These are phyloP conservation scores for Dactylellina drechsleri DNA, from an alignment of 2,329 filamentous ascomycete species.

Conservation along the genomic window DNA sequence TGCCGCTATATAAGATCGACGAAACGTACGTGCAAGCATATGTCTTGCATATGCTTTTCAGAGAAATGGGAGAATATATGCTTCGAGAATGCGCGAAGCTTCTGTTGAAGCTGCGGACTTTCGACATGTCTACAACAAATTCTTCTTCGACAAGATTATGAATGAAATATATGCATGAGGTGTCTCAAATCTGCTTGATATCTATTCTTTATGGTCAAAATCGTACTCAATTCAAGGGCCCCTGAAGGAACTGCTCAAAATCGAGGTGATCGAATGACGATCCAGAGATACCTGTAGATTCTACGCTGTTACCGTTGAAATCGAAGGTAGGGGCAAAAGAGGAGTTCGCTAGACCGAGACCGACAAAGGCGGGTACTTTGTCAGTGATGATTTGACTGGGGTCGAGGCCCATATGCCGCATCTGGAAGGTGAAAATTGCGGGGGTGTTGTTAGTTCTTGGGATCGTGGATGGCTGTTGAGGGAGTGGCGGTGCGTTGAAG, in stretches of 20 bases:
- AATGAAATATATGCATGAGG: background rate
- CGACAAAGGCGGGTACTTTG: slow-evolving; percentile 38
- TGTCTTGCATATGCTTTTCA: slow-evolving; percentile 5
- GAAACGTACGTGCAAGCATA: slow-evolving; percentile 20
- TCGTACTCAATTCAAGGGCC: slow-evolving; percentile 26
- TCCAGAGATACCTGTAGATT: slow-evolving; percentile 7
- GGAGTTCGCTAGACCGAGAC: slow-evolving; percentile 8
- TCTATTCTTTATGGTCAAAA: slow-evolving; percentile 11
- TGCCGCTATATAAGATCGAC: slow-evolving; percentile 12
- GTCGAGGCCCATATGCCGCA: slow-evolving; percentile 22
- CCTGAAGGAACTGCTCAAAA: slow-evolving; percentile 44
- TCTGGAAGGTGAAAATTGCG: slow-evolving; percentile 33
- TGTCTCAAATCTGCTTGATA: slow-evolving; percentile 14
- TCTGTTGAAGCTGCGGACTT: slow-evolving; percentile 29
- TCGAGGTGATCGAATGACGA: slow-evolving; percentile 33
- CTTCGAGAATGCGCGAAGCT: slow-evolving; percentile 10
- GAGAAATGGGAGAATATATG: slow-evolving; percentile 16
- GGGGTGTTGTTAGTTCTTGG: slow-evolving; percentile 28
- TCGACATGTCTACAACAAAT: slow-evolving; percentile 31
- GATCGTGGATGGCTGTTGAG: slow-evolving; percentile 25
- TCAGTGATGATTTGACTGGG: slow-evolving; percentile 30
- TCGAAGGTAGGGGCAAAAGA: slow-evolving; percentile 18
- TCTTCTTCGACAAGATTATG: slow-evolving; percentile 1
- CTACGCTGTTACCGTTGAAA: slow-evolving; percentile 29
- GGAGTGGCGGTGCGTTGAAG: slow-evolving; percentile 28